Conservation (phyloP, 1,139 yeast genomes). For the Blastobotrys persicus region DNA sequence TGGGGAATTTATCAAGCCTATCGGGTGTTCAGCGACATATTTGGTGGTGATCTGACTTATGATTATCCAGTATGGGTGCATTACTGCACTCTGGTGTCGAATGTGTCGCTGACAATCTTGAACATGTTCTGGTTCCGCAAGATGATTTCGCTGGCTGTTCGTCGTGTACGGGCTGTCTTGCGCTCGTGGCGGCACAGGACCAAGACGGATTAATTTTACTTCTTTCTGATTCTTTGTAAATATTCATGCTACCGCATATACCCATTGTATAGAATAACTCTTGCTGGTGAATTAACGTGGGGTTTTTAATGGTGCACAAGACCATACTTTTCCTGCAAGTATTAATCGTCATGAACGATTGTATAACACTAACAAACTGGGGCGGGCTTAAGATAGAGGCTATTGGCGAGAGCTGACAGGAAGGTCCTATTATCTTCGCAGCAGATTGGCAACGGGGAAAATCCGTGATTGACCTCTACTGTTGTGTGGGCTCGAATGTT, state of each 20-base stretch:
- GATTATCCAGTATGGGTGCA: constrained; percentile 45
- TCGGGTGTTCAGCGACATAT: constrained; percentile 28
- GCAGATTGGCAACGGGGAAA: no score
- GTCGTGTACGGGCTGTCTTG: constrained; percentile 9
- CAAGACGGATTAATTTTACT: background rate
- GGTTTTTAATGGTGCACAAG: no score
- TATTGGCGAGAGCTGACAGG: no score
- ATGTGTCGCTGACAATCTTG: constrained; percentile 61
- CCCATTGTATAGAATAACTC: background rate
- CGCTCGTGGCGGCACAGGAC: background rate
- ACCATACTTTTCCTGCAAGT: no score
- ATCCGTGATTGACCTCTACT: no score
- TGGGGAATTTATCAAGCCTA: constrained; percentile 84
- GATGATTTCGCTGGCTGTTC: constrained; percentile 63
- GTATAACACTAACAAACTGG: no score
- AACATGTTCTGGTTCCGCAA: constrained; percentile 67
- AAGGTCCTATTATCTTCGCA: no score
- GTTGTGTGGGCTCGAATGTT: no score
- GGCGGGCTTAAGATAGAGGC: no score
- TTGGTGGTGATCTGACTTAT: constrained; percentile 14
- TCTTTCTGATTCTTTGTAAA: background rate
- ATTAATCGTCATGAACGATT: no score
- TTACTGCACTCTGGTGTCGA: constrained; percentile 54
- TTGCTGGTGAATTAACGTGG: no score
- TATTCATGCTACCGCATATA: background rate